Evolutionary conservation across 805 yeast species (phyloP), one percentile per base, ranked within the genome.

Genomic region (Cyberlindnera veronae): DNA sequence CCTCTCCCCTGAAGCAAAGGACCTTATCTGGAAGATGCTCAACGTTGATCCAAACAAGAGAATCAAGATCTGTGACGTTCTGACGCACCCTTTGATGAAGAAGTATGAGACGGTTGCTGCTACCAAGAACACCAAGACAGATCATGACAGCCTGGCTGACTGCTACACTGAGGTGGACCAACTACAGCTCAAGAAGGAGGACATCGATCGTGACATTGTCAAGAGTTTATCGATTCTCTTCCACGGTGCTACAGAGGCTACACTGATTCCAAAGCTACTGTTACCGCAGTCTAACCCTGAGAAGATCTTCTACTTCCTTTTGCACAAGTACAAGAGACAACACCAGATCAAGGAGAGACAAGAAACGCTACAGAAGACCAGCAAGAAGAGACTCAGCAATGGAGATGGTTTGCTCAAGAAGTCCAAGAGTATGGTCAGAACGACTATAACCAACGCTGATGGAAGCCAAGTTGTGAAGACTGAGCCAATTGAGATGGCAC

Each of bases 1-100:
- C 44, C 67, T 93, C 29, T 83, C 95, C 3, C 50, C 68, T 22
- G 96, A 93, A 51, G 98, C 99, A 5, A 80, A 79, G 57, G 96
- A 93, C 62, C 72, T 93, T 48, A 84, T 93, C 38, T 64, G 79
- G 45, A 72, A 73, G 46, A 93, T 93, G 84, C 72, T 93, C 42
- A 77, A 77, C 18, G 95, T 90, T 5, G 79, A 89, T 49, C 98
- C 99, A 13, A 68, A 63, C 20, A 72, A 78, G 29, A 76, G 99
- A 63, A 89, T 93, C 48, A 74, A 80, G 29, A 85, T 95, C 44
- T 76, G 75, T 42, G 85, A 80, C 35, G 86, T 93, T 41, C 64
- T 87, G 44, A 69, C 62, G 19, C 99, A 93, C 64, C 96, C 97
- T 3, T 66, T 93, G 32, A 65, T 93, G 48, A 74, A 69, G 31